Evolutionary conservation across 2,329 filamentous ascomycete genomes (phyloP).

Genomic region (Sclerotinia spermophila): DNA sequence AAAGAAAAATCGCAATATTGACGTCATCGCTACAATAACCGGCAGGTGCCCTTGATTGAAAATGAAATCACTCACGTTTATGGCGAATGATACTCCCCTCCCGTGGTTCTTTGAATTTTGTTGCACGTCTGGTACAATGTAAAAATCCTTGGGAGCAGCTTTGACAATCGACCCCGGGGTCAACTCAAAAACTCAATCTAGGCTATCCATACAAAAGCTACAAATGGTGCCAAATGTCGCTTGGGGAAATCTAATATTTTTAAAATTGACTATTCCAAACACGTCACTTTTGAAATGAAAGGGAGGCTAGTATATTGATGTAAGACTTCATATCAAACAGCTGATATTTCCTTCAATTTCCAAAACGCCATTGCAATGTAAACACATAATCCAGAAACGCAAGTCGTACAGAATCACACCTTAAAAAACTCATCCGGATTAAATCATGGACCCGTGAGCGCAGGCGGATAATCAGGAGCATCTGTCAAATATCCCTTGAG

Average conservation of each 20-base stretch:
- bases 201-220: not conserved
- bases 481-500: conserved; percentile 23
- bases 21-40: not conserved
- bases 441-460: not conserved
- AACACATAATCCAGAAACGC: not conserved
- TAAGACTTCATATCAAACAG: not conserved
- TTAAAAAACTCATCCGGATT: too few relatives aligned
- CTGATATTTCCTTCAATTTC: not conserved
- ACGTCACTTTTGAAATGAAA: not conserved
- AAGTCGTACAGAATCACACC: not conserved
- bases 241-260: not conserved
- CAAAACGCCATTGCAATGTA: not conserved
- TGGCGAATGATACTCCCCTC: not conserved
- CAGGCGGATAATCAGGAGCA: conserved; percentile 1
- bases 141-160: not conserved
- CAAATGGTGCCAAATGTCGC: not conserved
- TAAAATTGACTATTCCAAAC: not conserved
- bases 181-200: not conserved
- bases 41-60: not conserved
- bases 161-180: not conserved
- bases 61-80: not conserved
- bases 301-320: not conserved
- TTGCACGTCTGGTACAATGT: not conserved
- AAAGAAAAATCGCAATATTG: not conserved
- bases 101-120: not conserved